Percentiles rank a stretch among this genome's conserved stretches.
These are phyloP conservation scores for Phytophthora kernoviae DNA, from an alignment of 352 stramenopile species.

Conservation along the genomic window DNA sequence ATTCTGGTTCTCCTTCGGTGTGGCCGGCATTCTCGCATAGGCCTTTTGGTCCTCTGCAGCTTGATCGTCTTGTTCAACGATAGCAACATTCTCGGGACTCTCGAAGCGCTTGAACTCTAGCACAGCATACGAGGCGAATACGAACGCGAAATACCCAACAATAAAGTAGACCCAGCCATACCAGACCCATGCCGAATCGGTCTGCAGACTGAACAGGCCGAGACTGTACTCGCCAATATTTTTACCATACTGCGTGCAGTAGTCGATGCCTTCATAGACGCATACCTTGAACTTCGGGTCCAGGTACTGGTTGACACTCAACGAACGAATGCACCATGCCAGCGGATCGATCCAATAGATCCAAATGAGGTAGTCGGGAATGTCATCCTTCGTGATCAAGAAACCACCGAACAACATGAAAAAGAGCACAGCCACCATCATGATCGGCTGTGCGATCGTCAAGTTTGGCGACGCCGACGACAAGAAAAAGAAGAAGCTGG, in stretches of 20 bases:
- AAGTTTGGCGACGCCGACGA: constrained; percentile 44
- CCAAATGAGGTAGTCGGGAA: constrained; percentile 66
- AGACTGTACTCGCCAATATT: constrained; percentile 49
- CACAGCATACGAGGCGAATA: constrained; percentile 34
- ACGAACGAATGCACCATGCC: constrained; percentile 58
- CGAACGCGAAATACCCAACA: constrained; percentile 39
- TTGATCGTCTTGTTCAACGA: constrained; percentile 30
- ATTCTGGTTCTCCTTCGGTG: background rate
- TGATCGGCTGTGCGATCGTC: constrained; percentile 54
- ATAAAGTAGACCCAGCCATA: constrained; percentile 42
- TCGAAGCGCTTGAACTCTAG: constrained; percentile 53
- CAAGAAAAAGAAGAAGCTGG: constrained; percentile 70
- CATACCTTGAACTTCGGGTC: constrained; percentile 40
- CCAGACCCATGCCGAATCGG: constrained; percentile 56
- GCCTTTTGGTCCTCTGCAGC: constrained; percentile 1
- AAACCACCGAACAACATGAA: constrained; percentile 73
- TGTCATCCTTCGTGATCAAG: constrained; percentile 55
- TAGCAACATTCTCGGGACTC: constrained; percentile 5
- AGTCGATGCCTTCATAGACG: constrained; percentile 47
- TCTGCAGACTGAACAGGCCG: constrained; percentile 50
- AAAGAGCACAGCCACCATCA: constrained; percentile 61
- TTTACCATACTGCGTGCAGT: constrained; percentile 39
- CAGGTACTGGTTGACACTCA: constrained; percentile 66
- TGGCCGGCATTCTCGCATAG: background rate
- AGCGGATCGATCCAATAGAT: constrained; percentile 82